Conservation (phyloP, 768 basidiomycete genomes). For the Lentinula lateritia region DNA sequence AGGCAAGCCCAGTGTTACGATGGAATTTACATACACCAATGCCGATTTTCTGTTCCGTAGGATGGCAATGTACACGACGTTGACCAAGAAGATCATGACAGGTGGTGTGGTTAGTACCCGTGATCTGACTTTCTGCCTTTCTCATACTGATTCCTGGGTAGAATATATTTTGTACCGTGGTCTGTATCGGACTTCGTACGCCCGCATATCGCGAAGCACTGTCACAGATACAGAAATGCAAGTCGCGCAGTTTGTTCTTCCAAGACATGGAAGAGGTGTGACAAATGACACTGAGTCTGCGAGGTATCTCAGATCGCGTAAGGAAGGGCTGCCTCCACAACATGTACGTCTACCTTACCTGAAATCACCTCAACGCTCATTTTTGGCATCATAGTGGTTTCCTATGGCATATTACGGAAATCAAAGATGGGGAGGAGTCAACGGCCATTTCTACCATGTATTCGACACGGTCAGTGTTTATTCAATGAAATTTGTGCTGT, state of each 20-base stretch:
- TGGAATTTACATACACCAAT: background rate
- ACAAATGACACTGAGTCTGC: slow-evolving; percentile 56
- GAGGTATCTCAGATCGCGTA: slow-evolving; percentile 61
- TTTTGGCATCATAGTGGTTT: slow-evolving; percentile 55
- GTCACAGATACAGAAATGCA: slow-evolving; percentile 92
- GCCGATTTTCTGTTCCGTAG: background rate
- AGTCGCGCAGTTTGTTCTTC: slow-evolving; percentile 79
- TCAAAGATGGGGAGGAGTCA: slow-evolving; percentile 47
- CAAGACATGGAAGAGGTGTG: slow-evolving; percentile 46
- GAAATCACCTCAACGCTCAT: background rate
- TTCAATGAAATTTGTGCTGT: background rate
- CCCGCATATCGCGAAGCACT: slow-evolving; percentile 72
- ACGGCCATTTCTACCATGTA: slow-evolving; percentile 75
- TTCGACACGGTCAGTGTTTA: slow-evolving; percentile 52
- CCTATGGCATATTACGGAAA: slow-evolving; percentile 65
- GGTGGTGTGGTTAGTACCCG: slow-evolving; percentile 46
- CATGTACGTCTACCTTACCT: slow-evolving; percentile 40
- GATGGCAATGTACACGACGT: slow-evolving; percentile 81
- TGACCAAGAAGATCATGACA: slow-evolving; percentile 62
- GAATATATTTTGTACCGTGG: slow-evolving; percentile 88
- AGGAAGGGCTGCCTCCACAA: slow-evolving; percentile 58
- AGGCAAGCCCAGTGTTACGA: slow-evolving; percentile 8
- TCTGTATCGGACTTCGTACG: slow-evolving; percentile 75
- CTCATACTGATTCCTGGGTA: slow-evolving; percentile 15
- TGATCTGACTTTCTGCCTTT: background rate